Conservation (phyloP, 805 yeast genomes). For the Torulaspora quercuum region DNA sequence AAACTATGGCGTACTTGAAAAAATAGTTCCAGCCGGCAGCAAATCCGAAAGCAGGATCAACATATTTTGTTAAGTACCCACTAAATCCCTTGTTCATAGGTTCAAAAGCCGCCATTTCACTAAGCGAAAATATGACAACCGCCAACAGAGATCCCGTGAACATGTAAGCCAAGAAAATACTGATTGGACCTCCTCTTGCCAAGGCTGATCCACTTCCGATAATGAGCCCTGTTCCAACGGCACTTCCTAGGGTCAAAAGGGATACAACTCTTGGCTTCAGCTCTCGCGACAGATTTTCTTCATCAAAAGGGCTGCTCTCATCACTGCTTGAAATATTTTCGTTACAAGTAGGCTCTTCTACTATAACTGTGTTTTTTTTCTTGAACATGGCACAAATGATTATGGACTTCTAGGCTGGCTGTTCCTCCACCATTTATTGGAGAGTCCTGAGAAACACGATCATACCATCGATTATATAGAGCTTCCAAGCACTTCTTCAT, state of each 20-base stretch:
- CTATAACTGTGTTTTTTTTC: not conserved
- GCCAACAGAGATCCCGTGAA: constrained; percentile 49
- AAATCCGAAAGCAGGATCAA: constrained; percentile 39
- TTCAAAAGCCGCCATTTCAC: constrained; percentile 51
- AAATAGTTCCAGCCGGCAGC: constrained; percentile 41
- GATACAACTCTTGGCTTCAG: constrained; percentile 8
- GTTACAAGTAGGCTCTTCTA: constrained; percentile 1
- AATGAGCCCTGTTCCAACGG: constrained; percentile 59
- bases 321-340: constrained; percentile 3
- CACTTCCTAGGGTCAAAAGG: constrained; percentile 29
- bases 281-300: constrained; percentile 1
- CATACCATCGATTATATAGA: too few species aligned
- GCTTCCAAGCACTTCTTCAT: too few species aligned
- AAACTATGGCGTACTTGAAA: constrained; percentile 47
- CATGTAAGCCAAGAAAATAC: constrained; percentile 47
- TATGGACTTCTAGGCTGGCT: too few species aligned
- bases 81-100: constrained; percentile 44
- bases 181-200: constrained; percentile 49
- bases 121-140: constrained; percentile 46
- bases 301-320: not conserved
- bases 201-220: constrained; percentile 53
- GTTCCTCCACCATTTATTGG: too few species aligned
- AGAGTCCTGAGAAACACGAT: too few species aligned
- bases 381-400: not conserved
- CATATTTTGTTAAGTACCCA: constrained; percentile 40